Percentiles rank a stretch among this genome's conserved stretches.
Conservation (phyloP, 2,329 filamentous ascomycete genomes). For the Dactylellina cionopaga region DNA sequence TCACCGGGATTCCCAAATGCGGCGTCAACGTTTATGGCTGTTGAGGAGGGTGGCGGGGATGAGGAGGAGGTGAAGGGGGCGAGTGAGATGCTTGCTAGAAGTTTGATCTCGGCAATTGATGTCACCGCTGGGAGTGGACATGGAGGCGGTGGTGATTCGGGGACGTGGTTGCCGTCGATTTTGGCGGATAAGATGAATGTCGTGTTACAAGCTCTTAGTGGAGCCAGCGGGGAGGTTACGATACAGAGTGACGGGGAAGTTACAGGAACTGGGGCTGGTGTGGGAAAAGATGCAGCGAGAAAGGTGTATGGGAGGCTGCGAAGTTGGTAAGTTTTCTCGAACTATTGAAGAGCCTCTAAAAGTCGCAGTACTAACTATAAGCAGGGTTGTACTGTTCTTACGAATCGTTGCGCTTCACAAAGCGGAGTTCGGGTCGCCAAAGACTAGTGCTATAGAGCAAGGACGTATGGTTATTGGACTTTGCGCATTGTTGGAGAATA, state of each 20-base stretch:
- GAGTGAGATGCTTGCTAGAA: conserved; percentile 54
- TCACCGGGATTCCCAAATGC: conserved; percentile 54
- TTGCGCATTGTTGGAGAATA: conserved; percentile 55
- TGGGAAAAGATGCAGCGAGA: conserved; percentile 42
- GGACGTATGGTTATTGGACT: conserved; percentile 55
- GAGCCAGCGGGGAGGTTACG: conserved; percentile 29
- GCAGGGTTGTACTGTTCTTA: conserved; percentile 55
- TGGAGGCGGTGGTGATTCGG: conserved; percentile 33
- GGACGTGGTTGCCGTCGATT: conserved; percentile 52
- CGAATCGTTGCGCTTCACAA: conserved; percentile 55
- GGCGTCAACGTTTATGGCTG: conserved; percentile 40
- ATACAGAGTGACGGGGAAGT: conserved; percentile 47
- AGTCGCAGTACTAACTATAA: conserved; percentile 12
- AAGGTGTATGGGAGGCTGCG: conserved; percentile 43
- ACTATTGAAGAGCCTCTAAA: too few relatives aligned
- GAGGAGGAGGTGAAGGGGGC: conserved; percentile 52
- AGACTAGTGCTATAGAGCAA: conserved; percentile 53
- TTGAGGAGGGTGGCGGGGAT: conserved; percentile 50
- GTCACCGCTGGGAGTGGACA: conserved; percentile 53
- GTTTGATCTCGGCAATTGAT: conserved; percentile 56
- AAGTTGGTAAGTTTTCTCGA: conserved; percentile 52
- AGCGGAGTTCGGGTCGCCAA: conserved; percentile 53
- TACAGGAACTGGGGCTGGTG: conserved; percentile 11
- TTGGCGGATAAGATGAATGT: conserved; percentile 57
- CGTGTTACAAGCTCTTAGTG: conserved; percentile 52